Base-by-base conservation (phyloP, 768 basidiomycete species). In the Phallus indusiatus region DNA sequence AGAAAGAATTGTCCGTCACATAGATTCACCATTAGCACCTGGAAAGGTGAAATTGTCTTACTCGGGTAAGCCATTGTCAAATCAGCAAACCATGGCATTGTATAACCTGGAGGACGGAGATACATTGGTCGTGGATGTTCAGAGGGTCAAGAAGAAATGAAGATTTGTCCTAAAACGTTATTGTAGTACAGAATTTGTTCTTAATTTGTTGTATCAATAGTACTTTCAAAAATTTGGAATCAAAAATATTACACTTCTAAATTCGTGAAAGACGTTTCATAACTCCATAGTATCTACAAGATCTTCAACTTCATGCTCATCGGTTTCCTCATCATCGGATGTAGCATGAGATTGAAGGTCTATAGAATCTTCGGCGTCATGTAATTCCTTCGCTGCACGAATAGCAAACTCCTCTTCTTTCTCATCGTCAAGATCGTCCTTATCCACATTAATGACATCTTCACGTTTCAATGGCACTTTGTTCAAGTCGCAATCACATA, bases 31-130 rank as follows among this genome's bases (percentile, higher is more conserved):
- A n/a, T 74, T 94, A 34, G 78, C 90, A 10, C 82, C 86, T n/a
- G 87, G 86, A 37, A 82, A 82, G 61, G 86, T 96, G 66, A 77
- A 89, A 65, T 70, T 97, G 62, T 85, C 87, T 34, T 92, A 88
- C 69, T 71, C 76, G 62, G 84, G 84, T 47, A 93, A 91, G 74
- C 88, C 91, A 80, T 78, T 97, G 64, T 90, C 88, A 58, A 96
- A 96, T 70, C 78, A 80, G 55, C 85, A 81, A 61, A 86, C 90
- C 62, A 83, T 97, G 64, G 94, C 91, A 22, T 80, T 77, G 63
- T 88, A 90, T 66, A 97, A 97, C 69, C 68, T 97, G 64, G 93
- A 94, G 71, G 91, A 95, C 63, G 94, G 94, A 66, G 94, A 97
- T 69, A 61, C 83, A 55, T 71, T 97, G 18, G 80, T 85, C 16